A percentile compares a stretch with the other conserved stretches of the same genome.
Conservation (phyloP, 129 eudicot genomes). For the Chrysanthemum lavandulifolium region DNA sequence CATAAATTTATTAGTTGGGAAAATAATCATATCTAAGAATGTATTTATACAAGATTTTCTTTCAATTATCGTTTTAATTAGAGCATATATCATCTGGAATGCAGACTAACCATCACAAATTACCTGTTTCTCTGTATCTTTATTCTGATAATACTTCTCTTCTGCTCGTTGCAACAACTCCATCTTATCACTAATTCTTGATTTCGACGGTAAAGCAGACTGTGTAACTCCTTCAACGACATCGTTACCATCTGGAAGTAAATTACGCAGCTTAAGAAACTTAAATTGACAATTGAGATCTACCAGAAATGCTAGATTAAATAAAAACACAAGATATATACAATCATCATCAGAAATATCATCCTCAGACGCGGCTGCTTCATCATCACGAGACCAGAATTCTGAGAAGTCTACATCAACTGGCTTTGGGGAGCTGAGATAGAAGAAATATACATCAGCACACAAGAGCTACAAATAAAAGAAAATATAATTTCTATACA, state of each 20-base stretch:
- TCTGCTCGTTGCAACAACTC: constrained; percentile 79
- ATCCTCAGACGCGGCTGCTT: constrained; percentile 63
- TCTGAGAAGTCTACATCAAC: constrained; percentile 53
- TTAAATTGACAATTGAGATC: constrained; percentile 5
- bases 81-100: too few species aligned
- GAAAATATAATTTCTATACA: background rate
- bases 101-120: background rate
- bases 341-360: constrained; percentile 94
- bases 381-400: constrained; percentile 85
- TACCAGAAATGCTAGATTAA: constrained; percentile 1
- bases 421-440: constrained; percentile 53
- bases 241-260: constrained; percentile 46
- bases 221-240: constrained; percentile 39
- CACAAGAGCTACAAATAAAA: constrained; percentile 1
- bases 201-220: constrained; percentile 42
- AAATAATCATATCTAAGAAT: background rate
- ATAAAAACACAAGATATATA: constrained; percentile 22
- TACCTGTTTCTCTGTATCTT: constrained; percentile 51
- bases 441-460: constrained; percentile 20
- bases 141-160: constrained; percentile 65
- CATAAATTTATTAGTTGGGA: background rate
- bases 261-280: constrained; percentile 10
- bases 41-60: background rate
- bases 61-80: background rate
- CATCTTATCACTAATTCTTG: constrained; percentile 55